Evolutionary conservation across 140 eudicot species (phyloP).

Genomic region (Anethum foeniculum): DNA sequence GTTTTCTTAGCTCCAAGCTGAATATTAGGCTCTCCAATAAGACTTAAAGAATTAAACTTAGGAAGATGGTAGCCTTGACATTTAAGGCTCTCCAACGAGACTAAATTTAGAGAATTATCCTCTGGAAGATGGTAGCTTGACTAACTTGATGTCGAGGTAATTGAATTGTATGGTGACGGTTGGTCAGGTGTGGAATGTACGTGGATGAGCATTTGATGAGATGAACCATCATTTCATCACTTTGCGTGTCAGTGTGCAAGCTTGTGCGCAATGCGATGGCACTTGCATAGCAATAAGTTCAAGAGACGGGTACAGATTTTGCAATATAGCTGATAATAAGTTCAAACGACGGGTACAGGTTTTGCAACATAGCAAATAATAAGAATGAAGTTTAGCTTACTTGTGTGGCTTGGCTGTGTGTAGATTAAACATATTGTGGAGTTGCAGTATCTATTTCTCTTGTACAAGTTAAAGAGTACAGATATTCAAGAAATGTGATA

Average conservation of each 20-base stretch:
- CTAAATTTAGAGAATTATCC: conserved; percentile 6
- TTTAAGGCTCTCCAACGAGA: conserved; percentile 7
- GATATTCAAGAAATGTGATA: not conserved
- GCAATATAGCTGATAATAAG: conserved; percentile 16
- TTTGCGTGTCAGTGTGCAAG: not conserved
- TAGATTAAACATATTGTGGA: not conserved
- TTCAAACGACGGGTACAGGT: not conserved
- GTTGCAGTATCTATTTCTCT: not conserved
- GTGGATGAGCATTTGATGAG: not conserved
- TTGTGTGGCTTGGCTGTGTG: not conserved
- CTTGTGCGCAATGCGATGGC: not conserved
- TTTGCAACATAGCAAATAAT: too few species aligned
- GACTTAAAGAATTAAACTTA: not conserved
- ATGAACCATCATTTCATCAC: not conserved
- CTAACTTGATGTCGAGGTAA: not conserved
- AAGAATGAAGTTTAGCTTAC: not conserved
- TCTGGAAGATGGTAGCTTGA: conserved; percentile 19
- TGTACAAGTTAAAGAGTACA: not conserved
- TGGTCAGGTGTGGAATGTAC: not conserved
- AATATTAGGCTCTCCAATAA: not conserved
- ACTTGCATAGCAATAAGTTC: not conserved
- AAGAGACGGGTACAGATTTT: conserved; percentile 18
- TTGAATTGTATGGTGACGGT: conserved; percentile 8
- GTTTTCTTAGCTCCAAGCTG: conserved; percentile 24
- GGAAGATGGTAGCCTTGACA: too few species aligned